Evolutionary conservation across 306 rosid species (phyloP), one percentile per base, ranked within the genome.

Genomic region (Luffa acutangula): DNA sequence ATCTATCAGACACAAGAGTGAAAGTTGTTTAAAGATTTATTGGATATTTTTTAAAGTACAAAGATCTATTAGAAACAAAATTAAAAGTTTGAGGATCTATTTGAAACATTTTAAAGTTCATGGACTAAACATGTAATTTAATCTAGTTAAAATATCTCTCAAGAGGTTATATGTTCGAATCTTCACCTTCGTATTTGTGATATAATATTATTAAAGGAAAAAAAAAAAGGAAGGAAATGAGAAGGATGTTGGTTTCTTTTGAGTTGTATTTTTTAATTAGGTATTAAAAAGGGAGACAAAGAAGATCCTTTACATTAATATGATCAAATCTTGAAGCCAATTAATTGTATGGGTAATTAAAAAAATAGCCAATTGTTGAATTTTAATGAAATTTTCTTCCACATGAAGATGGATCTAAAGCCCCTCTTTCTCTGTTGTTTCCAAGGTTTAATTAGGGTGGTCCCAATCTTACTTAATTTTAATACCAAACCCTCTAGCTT

Each of bases 391-490:
- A 20, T 10, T 70, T 70, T 70, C 7, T 39, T 66, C 14, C 73
- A 39, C 73, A 37, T 39, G 31, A 15, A 36, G 49, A 65, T 65
- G 73, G 73, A 65, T 65, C 73, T 65, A 65, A 65, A 65, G 2
- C 49, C 34, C 3, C 52, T 66, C 7, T 39, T 66, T 66, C 73
- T 66, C 31, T 69, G 53, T 69, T 69, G 53, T 69, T 69, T 69
- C 75, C 75, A 42, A 69, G 36, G 75, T 20, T 69, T 42, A 69
- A 67, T 69, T n/a, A 69, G 21, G 9, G 66, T 69, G 75, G 75
- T 69, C 75, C 75, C 75, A 42, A n/a, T 3, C 15, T 9, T 7
- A 4, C 18, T 60, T 21, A 43, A 69, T 69, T 69, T 69, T 43
- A 43, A 69, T 69, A 43, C 53, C 75, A 69, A 42, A 39, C 73